These are phyloP conservation scores for Eremothecium sinecaudum DNA, from an alignment of 1,139 yeast species.

Conservation along the genomic window DNA sequence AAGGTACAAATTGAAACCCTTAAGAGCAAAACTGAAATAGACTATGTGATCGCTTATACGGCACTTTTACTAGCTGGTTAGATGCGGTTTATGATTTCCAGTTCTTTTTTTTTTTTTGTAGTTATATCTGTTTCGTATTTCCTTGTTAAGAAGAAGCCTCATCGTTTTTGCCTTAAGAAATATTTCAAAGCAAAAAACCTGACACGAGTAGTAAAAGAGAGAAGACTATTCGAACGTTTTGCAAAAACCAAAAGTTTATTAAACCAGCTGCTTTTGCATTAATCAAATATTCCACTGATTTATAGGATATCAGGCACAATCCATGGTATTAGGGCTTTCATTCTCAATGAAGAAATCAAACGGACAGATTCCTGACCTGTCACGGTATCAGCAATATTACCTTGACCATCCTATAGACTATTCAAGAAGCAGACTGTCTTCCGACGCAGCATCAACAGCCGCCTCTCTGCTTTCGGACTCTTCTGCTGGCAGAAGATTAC, in stretches of 20 bases:
- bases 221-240: not conserved
- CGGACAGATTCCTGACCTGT: slow-evolving; percentile 26
- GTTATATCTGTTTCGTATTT: too few species aligned
- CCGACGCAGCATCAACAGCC: slow-evolving; percentile 29
- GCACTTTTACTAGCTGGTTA: too few species aligned
- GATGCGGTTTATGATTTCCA: too few species aligned
- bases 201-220: not conserved
- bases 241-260: too few species aligned
- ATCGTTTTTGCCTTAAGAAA: not conserved
- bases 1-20: too few species aligned
- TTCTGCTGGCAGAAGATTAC: not conserved
- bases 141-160: too few species aligned
- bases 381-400: slow-evolving; percentile 30
- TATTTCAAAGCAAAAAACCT: not conserved
- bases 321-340: not conserved
- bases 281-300: too few species aligned
- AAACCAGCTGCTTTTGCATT: too few species aligned
- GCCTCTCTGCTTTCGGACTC: slow-evolving; percentile 12
- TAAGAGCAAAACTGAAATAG: too few species aligned
- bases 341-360: not conserved
- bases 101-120: too few species aligned
- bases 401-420: slow-evolving; percentile 16
- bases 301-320: too few species aligned
- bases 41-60: too few species aligned
- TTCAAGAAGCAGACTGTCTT: slow-evolving; percentile 17